These are phyloP conservation scores for Metschnikowia cerradonensis DNA, from an alignment of 805 yeast genomes.

Conservation along the genomic window DNA sequence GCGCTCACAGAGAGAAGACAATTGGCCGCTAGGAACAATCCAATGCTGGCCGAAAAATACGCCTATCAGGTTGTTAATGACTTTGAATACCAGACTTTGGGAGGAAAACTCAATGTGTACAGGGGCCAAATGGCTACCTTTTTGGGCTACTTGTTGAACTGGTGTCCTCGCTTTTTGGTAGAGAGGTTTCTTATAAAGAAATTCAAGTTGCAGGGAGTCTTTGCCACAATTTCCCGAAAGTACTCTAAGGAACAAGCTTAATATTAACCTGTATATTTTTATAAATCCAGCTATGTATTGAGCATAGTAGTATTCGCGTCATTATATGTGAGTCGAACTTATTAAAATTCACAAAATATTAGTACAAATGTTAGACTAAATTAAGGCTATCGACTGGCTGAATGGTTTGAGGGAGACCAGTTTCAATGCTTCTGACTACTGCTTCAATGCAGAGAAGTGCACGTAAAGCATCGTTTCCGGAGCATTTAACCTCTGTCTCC, in stretches of 20 bases:
- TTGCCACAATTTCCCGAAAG: slow-evolving; percentile 21
- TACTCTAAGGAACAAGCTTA: slow-evolving; percentile 6
- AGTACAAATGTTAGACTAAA: not conserved
- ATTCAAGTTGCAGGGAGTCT: slow-evolving; percentile 28
- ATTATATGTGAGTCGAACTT: not conserved
- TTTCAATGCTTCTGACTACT: slow-evolving; percentile 28
- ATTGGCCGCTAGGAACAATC: slow-evolving; percentile 57
- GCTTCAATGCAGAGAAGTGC: slow-evolving; percentile 36
- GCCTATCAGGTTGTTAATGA: slow-evolving; percentile 55
- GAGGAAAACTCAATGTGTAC: slow-evolving; percentile 45
- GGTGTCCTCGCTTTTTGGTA: slow-evolving; percentile 47
- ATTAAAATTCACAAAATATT: not conserved
- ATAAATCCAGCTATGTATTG: not conserved
- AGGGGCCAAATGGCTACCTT: slow-evolving; percentile 49
- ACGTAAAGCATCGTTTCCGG: slow-evolving; percentile 32
- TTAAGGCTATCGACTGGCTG: slow-evolving; percentile 2
- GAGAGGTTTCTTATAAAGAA: slow-evolving; percentile 38
- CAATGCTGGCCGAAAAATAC: slow-evolving; percentile 57
- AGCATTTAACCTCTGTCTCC: slow-evolving; percentile 25
- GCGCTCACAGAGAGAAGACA: slow-evolving; percentile 49
- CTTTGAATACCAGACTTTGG: slow-evolving; percentile 34
- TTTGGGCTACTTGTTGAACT: slow-evolving; percentile 29
- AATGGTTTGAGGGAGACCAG: slow-evolving; percentile 25
- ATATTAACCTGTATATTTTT: too few species aligned
- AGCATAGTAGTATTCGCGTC: not conserved